Evolutionary conservation across 2,329 filamentous ascomycete species (phyloP).

Genomic region (Fusarium continuum): DNA sequence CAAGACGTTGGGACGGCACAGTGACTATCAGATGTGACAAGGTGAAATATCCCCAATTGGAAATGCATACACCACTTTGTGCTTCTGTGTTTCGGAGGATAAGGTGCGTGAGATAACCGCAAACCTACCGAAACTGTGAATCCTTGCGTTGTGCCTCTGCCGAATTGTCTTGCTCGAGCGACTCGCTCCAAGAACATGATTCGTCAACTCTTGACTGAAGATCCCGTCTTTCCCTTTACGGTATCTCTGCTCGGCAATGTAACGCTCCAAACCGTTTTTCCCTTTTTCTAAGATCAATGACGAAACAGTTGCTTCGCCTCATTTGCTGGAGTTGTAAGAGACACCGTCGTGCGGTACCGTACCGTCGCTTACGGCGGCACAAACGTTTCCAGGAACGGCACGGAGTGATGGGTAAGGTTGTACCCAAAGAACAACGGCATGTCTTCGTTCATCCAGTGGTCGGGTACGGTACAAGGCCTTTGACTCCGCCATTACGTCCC

Average conservation of each 20-base stretch:
- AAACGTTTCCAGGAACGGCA: slow-evolving; percentile 29
- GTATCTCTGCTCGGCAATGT: slow-evolving; percentile 13
- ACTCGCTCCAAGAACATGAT: not conserved
- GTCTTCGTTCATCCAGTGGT: slow-evolving; percentile 10
- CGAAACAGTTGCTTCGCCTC: slow-evolving; percentile 24
- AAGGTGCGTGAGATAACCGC: not conserved
- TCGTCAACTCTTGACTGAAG: slow-evolving; percentile 5
- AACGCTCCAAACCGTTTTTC: slow-evolving; percentile 21
- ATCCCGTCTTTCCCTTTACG: slow-evolving; percentile 2
- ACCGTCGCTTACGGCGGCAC: slow-evolving; percentile 44
- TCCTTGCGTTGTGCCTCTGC: not conserved
- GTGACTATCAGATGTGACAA: slow-evolving; percentile 25
- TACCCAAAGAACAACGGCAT: slow-evolving; percentile 14
- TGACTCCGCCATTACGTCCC: not conserved
- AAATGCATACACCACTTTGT: slow-evolving; percentile 13
- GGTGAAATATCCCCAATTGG: not conserved
- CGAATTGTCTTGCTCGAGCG: not conserved
- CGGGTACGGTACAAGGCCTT: slow-evolving; percentile 6
- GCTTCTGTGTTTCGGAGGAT: not conserved
- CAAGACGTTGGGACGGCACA: not conserved
- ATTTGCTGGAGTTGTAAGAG: slow-evolving; percentile 8
- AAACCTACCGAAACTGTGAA: not conserved
- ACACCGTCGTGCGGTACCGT: slow-evolving; percentile 15
- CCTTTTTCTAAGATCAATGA: slow-evolving; percentile 33
- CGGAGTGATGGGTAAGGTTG: not conserved